These are phyloP conservation scores for Boletus pseudopeckii DNA, from an alignment of 768 basidiomycete species.

Conservation along the genomic window DNA sequence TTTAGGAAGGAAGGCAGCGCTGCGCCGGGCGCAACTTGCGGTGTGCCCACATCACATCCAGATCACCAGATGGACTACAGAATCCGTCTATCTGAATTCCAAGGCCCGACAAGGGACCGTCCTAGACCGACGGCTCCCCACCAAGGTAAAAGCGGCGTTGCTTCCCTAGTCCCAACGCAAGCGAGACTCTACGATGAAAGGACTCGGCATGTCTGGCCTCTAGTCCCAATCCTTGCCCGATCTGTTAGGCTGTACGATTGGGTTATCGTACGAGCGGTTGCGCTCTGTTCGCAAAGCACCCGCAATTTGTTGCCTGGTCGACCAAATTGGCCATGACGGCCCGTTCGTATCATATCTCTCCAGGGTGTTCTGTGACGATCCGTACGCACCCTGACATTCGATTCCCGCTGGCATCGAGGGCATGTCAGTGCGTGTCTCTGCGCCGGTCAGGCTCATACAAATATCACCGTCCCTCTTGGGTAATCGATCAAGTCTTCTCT, in stretches of 20 bases:
- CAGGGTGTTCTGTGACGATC: neutral
- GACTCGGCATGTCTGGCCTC: neutral
- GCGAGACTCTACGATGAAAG: neutral
- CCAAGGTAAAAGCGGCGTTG: too few species aligned
- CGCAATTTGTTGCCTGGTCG: neutral
- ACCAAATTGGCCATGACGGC: neutral
- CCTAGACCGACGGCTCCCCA: too few species aligned
- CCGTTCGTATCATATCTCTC: neutral
- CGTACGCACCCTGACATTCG: neutral
- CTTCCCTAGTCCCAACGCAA: neutral
- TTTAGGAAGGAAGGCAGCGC: neutral
- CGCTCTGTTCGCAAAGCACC: neutral
- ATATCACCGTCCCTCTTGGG: neutral
- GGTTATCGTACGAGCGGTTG: neutral
- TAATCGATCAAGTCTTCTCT: neutral
- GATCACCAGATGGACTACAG: neutral
- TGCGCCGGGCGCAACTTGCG: neutral
- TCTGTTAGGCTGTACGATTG: neutral
- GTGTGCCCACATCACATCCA: neutral
- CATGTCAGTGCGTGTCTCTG: neutral
- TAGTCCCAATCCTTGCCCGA: neutral
- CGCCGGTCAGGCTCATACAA: too few species aligned
- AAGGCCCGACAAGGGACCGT: neutral
- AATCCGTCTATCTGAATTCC: neutral
- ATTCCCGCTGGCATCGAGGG: neutral